Base-by-base conservation (phyloP, 306 rosid species). In the Ammopiptanthus mongolicus region DNA sequence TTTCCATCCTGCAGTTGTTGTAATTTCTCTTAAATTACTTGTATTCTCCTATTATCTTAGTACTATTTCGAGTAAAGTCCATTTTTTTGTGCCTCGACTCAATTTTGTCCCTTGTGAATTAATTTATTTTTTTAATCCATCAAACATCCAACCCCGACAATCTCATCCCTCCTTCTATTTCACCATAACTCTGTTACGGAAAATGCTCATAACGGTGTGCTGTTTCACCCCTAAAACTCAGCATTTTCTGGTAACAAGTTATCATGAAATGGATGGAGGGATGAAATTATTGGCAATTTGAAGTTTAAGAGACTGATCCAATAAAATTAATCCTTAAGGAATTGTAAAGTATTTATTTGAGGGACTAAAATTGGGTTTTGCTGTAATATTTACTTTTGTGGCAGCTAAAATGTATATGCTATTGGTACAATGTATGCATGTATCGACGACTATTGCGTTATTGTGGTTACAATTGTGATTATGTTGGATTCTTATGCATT, bases 401-500 rank as follows among this genome's bases (percentile, higher is more conserved):
- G 57, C 63, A 52, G 69, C 36, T 55, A 28, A 62, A 60, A n/a
- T 51, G 73, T 61, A 25, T 31, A 33, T 46, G 68, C 17, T 47
- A 22, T 47, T 69, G 17, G 65, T 46, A 56, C 42, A 14, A n/a
- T 59, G 68, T 52, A 42, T 74, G 73, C 59, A 60, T 46, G 46
- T 62, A 33, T 65, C 57, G 47, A 34, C 57, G 47, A 34, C 51
- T 71, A 55, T 58, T 82, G 41, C 46, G 73, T 52, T 36, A 31
- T 44, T 18, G 74, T 81, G 59, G 59, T 58, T 78, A 77, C 63
- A 34, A 72, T 29, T 33, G 21, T 61, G 46, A 63, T 73, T 61
- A 9, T 37, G 63, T 56, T 23, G 73, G 74, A 57, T 78, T 82
- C 87, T 83, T 71, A 78, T 74, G 65, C 79, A 57, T 77, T 61